Percentiles rank a stretch among this genome's conserved stretches.
Conservation (phyloP, 2,329 filamentous ascomycete genomes). For the Cladosporium sp. region DNA sequence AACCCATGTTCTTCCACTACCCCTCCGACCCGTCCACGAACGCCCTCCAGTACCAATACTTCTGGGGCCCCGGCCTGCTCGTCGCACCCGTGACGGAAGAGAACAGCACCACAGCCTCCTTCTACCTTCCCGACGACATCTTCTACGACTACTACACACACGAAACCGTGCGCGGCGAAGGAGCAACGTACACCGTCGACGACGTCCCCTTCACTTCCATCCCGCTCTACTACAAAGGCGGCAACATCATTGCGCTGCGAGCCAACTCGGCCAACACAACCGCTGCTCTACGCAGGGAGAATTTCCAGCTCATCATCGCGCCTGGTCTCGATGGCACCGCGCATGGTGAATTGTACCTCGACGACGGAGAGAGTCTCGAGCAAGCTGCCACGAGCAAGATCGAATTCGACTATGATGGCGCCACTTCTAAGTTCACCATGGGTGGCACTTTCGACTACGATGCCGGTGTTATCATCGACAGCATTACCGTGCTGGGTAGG, state of each 20-base stretch:
- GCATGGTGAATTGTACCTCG: slow-evolving; percentile 65
- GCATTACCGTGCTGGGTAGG: slow-evolving; percentile 49
- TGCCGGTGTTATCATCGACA: slow-evolving; percentile 41
- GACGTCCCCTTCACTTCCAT: slow-evolving; percentile 51
- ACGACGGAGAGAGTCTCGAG: slow-evolving; percentile 66
- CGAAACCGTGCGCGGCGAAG: slow-evolving; percentile 42
- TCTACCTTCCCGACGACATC: slow-evolving; percentile 54
- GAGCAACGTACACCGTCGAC: slow-evolving; percentile 39
- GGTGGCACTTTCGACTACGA: slow-evolving; percentile 53
- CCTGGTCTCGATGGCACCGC: slow-evolving; percentile 59
- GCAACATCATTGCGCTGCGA: slow-evolving; percentile 60
- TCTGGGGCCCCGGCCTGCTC: slow-evolving; percentile 54
- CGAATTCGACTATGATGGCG: slow-evolving; percentile 50
- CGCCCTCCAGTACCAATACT: slow-evolving; percentile 52
- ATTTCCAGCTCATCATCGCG: slow-evolving; percentile 68
- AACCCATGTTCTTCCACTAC: slow-evolving; percentile 69
- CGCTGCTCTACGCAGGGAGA: slow-evolving; percentile 57
- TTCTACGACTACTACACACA: slow-evolving; percentile 60
- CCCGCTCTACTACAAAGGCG: slow-evolving; percentile 64
- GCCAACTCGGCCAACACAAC: slow-evolving; percentile 54
- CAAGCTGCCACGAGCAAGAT: slow-evolving; percentile 56
- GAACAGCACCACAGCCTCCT: slow-evolving; percentile 47
- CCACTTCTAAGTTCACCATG: slow-evolving; percentile 46
- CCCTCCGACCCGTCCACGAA: slow-evolving; percentile 52
- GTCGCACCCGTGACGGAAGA: slow-evolving; percentile 53